Evolutionary conservation across 495 filamentous ascomycete species (phyloP).

Genomic region (Tuber melanosporum): DNA sequence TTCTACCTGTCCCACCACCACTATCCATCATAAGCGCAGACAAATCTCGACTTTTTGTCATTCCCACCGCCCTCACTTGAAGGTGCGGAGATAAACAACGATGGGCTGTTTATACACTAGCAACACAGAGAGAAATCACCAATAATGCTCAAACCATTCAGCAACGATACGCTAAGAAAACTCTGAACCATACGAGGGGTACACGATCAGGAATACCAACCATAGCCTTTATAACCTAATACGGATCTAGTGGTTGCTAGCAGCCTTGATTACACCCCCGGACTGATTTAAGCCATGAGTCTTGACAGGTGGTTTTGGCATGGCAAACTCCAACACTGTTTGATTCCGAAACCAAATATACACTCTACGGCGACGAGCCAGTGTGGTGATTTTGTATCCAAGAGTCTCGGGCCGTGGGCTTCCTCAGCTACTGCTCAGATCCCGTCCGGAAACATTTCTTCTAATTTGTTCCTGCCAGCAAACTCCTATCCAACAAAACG

Average conservation of each 20-base stretch:
- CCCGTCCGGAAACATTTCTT: neutral
- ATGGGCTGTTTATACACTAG: neutral
- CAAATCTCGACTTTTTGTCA: neutral
- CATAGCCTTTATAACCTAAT: neutral
- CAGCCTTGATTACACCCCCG: neutral
- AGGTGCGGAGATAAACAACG: neutral
- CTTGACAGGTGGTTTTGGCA: neutral
- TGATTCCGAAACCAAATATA: neutral
- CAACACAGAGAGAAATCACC: neutral
- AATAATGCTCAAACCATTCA: neutral
- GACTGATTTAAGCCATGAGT: neutral
- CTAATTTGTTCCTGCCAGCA: neutral
- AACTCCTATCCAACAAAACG: neutral
- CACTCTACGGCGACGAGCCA: neutral
- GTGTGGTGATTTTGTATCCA: neutral
- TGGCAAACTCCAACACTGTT: neutral
- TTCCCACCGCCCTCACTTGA: neutral
- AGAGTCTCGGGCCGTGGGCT: neutral
- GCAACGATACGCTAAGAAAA: neutral
- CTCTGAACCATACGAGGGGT: neutral
- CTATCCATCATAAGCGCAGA: neutral
- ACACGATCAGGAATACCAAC: neutral
- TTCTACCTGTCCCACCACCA: neutral
- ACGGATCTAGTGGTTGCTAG: neutral
- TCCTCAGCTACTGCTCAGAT: neutral